Evolutionary conservation across 768 basidiomycete species (phyloP).

Genomic region (Mycena sanguinolenta): DNA sequence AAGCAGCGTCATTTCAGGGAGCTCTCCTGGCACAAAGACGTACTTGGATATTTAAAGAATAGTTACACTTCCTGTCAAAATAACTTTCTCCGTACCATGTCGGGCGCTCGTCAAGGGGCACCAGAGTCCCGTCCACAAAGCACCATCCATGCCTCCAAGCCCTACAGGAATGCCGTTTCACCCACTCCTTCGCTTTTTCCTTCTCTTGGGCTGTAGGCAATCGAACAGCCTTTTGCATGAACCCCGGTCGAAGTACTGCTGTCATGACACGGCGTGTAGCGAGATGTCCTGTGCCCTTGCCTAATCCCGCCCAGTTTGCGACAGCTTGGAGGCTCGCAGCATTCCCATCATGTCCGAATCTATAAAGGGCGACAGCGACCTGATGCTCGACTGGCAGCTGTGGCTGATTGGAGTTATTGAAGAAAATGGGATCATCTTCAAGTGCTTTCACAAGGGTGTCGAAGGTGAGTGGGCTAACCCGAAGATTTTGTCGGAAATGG

Average conservation of each 20-base stretch:
- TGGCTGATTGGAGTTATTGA: too few relatives aligned
- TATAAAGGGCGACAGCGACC: too few relatives aligned
- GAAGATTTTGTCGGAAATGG: too few relatives aligned
- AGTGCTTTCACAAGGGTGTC: too few relatives aligned
- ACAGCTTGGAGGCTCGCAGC: too few relatives aligned
- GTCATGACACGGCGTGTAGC: slow-evolving; percentile 42
- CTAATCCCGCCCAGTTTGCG: too few relatives aligned
- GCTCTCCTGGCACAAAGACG: slow-evolving; percentile 2
- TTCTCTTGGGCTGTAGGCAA: slow-evolving; percentile 50
- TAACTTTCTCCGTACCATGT: slow-evolving; percentile 52
- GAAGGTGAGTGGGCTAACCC: too few relatives aligned
- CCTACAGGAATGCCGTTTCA: slow-evolving; percentile 47
- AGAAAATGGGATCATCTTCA: too few relatives aligned
- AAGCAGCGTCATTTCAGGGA: background rate
- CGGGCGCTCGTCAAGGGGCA: slow-evolving; percentile 49
- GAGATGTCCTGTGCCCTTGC: too few relatives aligned
- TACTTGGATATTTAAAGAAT: slow-evolving; percentile 54
- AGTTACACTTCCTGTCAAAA: slow-evolving; percentile 55
- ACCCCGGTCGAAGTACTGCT: slow-evolving; percentile 44
- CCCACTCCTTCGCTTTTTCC: slow-evolving; percentile 54
- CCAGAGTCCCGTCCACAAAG: too few relatives aligned
- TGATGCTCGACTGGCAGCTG: too few relatives aligned
- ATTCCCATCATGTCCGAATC: too few relatives aligned
- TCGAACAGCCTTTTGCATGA: slow-evolving; percentile 42
- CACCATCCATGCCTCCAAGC: slow-evolving; percentile 54